phyloP scores from a whole-genome alignment of 768 basidiomycete species.

The Rhizopogon roseolus region DNA sequence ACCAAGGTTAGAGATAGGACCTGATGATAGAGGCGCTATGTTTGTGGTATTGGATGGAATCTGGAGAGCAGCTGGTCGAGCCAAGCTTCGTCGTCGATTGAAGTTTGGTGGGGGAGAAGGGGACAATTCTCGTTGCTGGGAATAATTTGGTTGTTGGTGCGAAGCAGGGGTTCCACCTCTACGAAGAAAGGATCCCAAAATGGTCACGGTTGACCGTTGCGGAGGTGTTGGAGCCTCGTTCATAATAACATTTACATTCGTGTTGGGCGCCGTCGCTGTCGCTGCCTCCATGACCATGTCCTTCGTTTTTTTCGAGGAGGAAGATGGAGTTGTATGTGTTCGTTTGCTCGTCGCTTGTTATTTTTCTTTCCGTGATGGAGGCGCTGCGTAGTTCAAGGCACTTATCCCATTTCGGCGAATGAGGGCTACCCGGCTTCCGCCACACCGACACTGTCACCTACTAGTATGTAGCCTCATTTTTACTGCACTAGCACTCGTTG shows the following conservation, averaged over 20 bases:
- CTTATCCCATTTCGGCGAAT: neutral
- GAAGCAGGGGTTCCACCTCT: constrained; percentile 64
- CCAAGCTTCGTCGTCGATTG: constrained; percentile 36
- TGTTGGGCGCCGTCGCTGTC: neutral
- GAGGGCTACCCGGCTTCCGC: neutral
- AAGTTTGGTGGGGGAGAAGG: constrained; percentile 37
- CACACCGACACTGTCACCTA: neutral
- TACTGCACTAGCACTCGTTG: neutral
- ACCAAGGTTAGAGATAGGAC: constrained; percentile 28
- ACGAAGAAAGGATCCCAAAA: constrained; percentile 70
- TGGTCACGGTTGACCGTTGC: constrained; percentile 43
- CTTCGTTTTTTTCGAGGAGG: neutral
- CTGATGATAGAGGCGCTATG: constrained; percentile 17
- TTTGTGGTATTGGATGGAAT: constrained; percentile 30
- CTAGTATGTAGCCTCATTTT: no score
- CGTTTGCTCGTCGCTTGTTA: neutral
- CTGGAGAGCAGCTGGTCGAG: constrained; percentile 25
- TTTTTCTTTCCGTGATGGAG: neutral
- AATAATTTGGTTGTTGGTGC: constrained; percentile 31
- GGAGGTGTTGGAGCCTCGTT: constrained; percentile 23
- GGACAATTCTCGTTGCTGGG: constrained; percentile 33
- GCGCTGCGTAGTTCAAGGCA: neutral
- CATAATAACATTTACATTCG: neutral
- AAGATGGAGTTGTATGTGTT: neutral
- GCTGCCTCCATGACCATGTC: neutral